Evolutionary conservation across 1,284 basidiomycete species (phyloP), one percentile per base, ranked within the genome.

Genomic region (Austroboletus rostrupii): DNA sequence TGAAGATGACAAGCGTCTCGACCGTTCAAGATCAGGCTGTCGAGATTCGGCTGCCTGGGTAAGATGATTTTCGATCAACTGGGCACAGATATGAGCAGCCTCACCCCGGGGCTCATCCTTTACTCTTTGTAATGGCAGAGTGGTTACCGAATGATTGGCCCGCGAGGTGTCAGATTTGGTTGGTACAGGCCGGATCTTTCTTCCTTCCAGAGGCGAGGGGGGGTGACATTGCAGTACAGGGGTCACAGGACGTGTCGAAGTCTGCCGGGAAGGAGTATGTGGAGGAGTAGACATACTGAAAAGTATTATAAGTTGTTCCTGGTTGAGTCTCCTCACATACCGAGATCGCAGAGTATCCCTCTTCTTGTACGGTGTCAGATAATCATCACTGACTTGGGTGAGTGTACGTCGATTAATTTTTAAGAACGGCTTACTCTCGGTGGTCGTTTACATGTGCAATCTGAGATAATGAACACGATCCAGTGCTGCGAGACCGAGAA

Each of bases 21-120:
- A 58, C 20, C 86, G 78, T 59, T 77, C 79, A 35, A 87, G 70
- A 61, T 87, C 85, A 6, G 86, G 86, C 36, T 83, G 73, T 12
- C 78, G 78, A 32, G 67, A 75, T 62, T 88, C 86, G 7, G 75
- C 69, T 57, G 83, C 80, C 48, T 72, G 73, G 16, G 73, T 56
- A 21, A 77, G 64, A 49, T 76, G 73, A 35, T 78, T 75, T 53
- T 78, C 73, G 13, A 74, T 66, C 53, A 75, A 70, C 20, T 76
- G 75, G 39, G 75, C 72, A 21, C 78, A 76, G 40, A 86, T 80
- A 29, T 79, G 77, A 36, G 78, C 74, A 56, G 84, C 72, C 59
- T 87, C 85, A 33, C 77, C 78, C 29, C 79, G 80, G 3, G 40
- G 43, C 29, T 66, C 66, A 7, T 53, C 52, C 20, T 49, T 56